Evolutionary conservation across 805 yeast species (phyloP), one percentile per base, ranked within the genome.

Genomic region (Metschnikowia bowlesiae): DNA sequence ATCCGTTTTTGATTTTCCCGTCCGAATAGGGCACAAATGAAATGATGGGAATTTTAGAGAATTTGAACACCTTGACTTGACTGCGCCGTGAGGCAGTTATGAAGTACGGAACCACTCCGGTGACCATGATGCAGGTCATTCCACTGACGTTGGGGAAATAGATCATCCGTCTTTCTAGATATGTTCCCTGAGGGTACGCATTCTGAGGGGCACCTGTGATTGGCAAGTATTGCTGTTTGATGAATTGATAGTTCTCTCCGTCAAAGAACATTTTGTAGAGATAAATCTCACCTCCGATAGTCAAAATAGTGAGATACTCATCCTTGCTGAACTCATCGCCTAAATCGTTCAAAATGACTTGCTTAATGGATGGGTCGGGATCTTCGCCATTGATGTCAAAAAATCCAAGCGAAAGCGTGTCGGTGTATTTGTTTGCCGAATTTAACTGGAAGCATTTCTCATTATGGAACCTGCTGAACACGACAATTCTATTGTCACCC

Each of bases 141-240:
- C 84, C 87, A 54, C 79, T 79, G 43, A 83, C 70, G 51, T 81
- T 75, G 4, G 80, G 75, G 53, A 86, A 68, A 62, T 83, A 76
- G 49, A 81, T 79, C 67, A 84, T 69, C 52, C 81, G 79, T 65
- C 94, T 77, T 64, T 87, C 95, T 42, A 86, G 77, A 5, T 74
- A 75, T 0, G 85, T 85, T 39, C 88, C 88, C 51, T 79, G 75
- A 1, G 87, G 76, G 59, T 82, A 85, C 1, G 91, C 86, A 64
- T 86, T 86, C 49, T 82, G 85, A 1, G 94, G 92, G 0, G 92
- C 94, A 49, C 95, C 95, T 1, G 89, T 82, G 9, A 85, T 75
- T 4, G 68, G 58, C 44, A 70, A 62, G 51, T 75, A 79, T 59
- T 68, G 73, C 50, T 71, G 76, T 62, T 76, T 80, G 45, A 61